phyloP scores from a whole-genome alignment of 2,329 filamentous ascomycete genomes.

The Fusarium poae region DNA sequence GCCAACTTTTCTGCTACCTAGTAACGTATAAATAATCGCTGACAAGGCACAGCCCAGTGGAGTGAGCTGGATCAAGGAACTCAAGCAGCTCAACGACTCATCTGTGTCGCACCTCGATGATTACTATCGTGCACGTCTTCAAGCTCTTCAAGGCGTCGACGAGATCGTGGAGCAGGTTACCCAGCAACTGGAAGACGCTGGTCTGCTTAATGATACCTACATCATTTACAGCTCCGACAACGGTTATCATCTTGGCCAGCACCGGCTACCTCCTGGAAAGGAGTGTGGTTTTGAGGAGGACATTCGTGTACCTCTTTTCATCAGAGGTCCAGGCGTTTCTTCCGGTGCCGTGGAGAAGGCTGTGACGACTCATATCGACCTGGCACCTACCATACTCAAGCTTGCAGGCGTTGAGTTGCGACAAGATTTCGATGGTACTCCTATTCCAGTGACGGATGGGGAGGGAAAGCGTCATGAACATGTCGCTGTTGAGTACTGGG shows the following conservation, averaged over 20 bases:
- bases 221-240: slow-evolving; percentile 72
- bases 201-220: slow-evolving; percentile 73
- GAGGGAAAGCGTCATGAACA: slow-evolving; percentile 61
- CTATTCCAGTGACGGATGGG: slow-evolving; percentile 60
- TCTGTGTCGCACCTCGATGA: slow-evolving; percentile 63
- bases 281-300: slow-evolving; percentile 70
- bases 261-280: slow-evolving; percentile 70
- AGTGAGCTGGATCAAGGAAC: slow-evolving; percentile 62
- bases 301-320: slow-evolving; percentile 68
- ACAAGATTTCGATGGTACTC: slow-evolving; percentile 68
- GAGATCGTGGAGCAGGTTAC: slow-evolving; percentile 65
- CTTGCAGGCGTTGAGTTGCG: slow-evolving; percentile 57
- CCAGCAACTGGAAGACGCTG: slow-evolving; percentile 60
- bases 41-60: slow-evolving; percentile 43
- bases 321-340: slow-evolving; percentile 67
- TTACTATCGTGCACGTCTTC: slow-evolving; percentile 65
- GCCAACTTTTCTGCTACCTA: too few species aligned
- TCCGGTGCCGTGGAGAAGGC: slow-evolving; percentile 55
- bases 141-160: slow-evolving; percentile 67
- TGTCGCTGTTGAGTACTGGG: slow-evolving; percentile 71
- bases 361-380: slow-evolving; percentile 72
- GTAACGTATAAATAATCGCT: background rate
- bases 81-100: slow-evolving; percentile 57
- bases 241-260: slow-evolving; percentile 71
- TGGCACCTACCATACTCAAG: slow-evolving; percentile 71